These are phyloP conservation scores for Metschnikowia shivogae DNA, from an alignment of 805 yeast genomes.

Conservation along the genomic window DNA sequence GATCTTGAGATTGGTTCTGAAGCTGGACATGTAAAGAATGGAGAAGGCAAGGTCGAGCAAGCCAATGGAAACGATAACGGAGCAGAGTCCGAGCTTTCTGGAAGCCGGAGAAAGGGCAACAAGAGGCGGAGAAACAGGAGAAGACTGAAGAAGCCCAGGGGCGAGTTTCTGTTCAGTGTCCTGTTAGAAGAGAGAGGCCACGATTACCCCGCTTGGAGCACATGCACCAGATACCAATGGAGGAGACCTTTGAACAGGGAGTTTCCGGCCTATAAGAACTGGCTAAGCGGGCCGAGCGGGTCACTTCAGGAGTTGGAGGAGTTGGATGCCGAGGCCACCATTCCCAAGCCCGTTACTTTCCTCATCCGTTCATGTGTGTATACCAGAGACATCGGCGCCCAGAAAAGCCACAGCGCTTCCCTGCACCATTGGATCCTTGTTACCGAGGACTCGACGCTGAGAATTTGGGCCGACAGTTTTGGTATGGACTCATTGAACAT, in stretches of 20 bases:
- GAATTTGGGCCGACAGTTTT: constrained; percentile 51
- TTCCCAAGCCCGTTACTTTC: background rate
- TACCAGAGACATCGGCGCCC: constrained; percentile 44
- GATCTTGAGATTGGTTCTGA: constrained; percentile 2
- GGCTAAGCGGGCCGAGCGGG: background rate
- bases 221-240: constrained; percentile 42
- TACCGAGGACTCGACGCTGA: constrained; percentile 55
- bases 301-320: background rate
- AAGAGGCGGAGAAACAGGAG: background rate
- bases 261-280: constrained; percentile 37
- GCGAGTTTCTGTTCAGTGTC: constrained; percentile 20
- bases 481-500: constrained; percentile 51
- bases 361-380: constrained; percentile 56
- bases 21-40: background rate
- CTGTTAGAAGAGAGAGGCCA: constrained; percentile 39
- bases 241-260: constrained; percentile 40
- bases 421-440: constrained; percentile 50
- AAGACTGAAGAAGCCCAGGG: background rate
- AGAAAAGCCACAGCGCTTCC: constrained; percentile 16
- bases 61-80: too few species aligned
- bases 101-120: background rate
- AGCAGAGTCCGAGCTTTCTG: background rate
- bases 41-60: too few species aligned
- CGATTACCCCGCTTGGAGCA: constrained; percentile 48
- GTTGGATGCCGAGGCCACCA: constrained; percentile 2